Evolutionary conservation across 345 rosid genomes (phyloP), one percentile per base, ranked within the genome.

Genomic region (Lepidium didymum): DNA sequence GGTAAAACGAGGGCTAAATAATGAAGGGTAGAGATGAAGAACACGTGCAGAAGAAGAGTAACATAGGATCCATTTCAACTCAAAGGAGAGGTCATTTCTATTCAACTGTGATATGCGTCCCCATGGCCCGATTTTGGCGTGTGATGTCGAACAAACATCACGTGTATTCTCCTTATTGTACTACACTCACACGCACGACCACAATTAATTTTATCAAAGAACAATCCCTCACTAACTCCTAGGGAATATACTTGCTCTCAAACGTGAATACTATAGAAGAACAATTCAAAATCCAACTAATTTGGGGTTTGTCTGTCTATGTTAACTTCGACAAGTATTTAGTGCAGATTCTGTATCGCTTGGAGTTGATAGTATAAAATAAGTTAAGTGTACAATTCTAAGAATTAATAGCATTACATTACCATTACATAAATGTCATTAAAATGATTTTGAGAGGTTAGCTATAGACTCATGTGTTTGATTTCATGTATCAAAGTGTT

Each of bases 31-130:
- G 45, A 50, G 35, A 70, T 70, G 54, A 50, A 33, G 53, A 43
- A 35, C 47, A 70, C 31, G 68, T 70, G 62, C 60, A 62, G 36
- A 53, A 7, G 15, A 41, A 51, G 62, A 61, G 44, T 60, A 52
- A 41, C 75, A 70, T 70, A 62, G 75, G 75, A 70, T 70, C 68
- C 75, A 44, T 14, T 70, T 70, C 68, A 62, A 70, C 34, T 70
- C 55, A 55, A 55, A 62, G 75, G 55, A 71, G 49, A 71, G 45
- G 75, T 71, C 62, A n/a, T 62, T 71, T 71, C 75, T 62, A 63
- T 54, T 54, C 50, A 62, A 45, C 56, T 71, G 56, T 71, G 40
- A 55, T n/a, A n/a, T 71, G 25, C 55, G 69, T 71, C 75, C 69
- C 75, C 69, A 62, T 71, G 40, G 42, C 47, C 75, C 55, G 62